A percentile compares a stretch with the other conserved stretches of the same genome.
Evolutionary conservation across 2,329 filamentous ascomycete genomes (phyloP).

Genomic region (Aspergillus phoenicis): DNA sequence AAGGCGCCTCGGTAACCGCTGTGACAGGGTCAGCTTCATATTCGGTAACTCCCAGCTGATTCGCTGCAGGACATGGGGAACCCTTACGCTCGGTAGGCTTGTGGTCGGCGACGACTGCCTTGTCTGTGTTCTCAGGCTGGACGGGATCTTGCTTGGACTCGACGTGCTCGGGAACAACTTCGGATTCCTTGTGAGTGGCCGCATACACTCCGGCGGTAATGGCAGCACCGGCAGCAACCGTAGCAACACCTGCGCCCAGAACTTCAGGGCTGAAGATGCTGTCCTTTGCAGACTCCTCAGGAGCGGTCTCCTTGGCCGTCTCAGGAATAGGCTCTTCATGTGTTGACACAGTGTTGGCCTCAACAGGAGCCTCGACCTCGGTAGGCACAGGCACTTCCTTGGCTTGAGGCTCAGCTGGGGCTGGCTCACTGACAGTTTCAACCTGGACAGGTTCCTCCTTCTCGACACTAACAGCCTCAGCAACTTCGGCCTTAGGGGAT

Average conservation of each 20-base stretch:
- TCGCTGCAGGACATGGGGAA: conserved; percentile 16
- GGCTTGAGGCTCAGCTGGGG: background rate
- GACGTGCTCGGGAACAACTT: conserved; percentile 16
- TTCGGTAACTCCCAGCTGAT: conserved; percentile 32
- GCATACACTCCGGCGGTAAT: conserved; percentile 26
- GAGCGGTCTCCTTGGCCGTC: conserved; percentile 13
- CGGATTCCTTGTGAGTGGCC: conserved; percentile 23
- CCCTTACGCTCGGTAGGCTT: conserved; percentile 29
- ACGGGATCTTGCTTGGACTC: conserved; percentile 15
- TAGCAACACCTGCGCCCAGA: conserved; percentile 31
- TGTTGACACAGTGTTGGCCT: background rate
- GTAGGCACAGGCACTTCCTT: background rate
- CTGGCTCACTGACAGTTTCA: background rate
- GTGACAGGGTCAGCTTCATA: conserved; percentile 35
- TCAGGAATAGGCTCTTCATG: conserved; percentile 10
- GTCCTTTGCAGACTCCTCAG: conserved; percentile 21
- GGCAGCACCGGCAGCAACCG: conserved; percentile 29
- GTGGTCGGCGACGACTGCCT: conserved; percentile 16
- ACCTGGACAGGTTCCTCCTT: conserved; percentile 4
- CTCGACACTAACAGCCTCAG: conserved; percentile 11
- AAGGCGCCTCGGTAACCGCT: conserved; percentile 33
- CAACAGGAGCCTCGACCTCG: conserved; percentile 2
- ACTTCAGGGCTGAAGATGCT: conserved; percentile 25
- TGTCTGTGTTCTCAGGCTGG: conserved; percentile 20
- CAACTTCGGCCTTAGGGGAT: conserved; percentile 6